Evolutionary conservation across 2,329 filamentous ascomycete species (phyloP), one percentile per base, ranked within the genome.

Genomic region (Talaromyces sp.): DNA sequence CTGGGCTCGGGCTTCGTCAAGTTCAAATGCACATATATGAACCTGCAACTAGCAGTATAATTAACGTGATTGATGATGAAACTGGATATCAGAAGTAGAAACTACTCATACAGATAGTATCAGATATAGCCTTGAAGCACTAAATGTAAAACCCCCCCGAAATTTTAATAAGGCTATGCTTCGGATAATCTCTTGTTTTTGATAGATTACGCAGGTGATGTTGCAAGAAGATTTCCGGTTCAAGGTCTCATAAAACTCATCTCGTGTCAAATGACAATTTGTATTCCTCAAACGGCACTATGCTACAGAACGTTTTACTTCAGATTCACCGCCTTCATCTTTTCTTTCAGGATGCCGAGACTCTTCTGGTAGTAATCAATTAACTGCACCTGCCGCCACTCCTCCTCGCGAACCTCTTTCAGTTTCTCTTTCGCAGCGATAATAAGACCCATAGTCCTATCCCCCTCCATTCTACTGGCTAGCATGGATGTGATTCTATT

Each of bases 101-200:
- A 52, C 50, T 60, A 60, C 48, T 51, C 12, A 46, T 57, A 60
- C 59, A 46, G 7, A 27, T 24, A 60, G 35, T 31, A 56, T 27
- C 24, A 35, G 29, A 54, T 19, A 48, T 21, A 46, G 12, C 43
- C 19, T 1, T 6, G 43, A 24, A 24, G 11, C 24, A 46, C 24
- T 21, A 46, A 46, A 46, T 21, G 8, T 46, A 19, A 46, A 46
- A 46, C 21, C 19, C 8, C 19, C 24, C 19, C 43, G 17, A 46
- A 29, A 29, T 19, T 41, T 56, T 41, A 41, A 51, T 32, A 61
- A 62, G 57, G 57, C 60, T 57, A 56, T 43, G 59, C 59, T 58
- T 58, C 51, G 12, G 48, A 52, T 52, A 52, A 3, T 26, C 14
- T 29, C 12, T 14, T 27, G n/a, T 52, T 27, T 35, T 14, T 35